Base-by-base conservation (phyloP, 768 basidiomycete species). In the Pisolithus orientalis region DNA sequence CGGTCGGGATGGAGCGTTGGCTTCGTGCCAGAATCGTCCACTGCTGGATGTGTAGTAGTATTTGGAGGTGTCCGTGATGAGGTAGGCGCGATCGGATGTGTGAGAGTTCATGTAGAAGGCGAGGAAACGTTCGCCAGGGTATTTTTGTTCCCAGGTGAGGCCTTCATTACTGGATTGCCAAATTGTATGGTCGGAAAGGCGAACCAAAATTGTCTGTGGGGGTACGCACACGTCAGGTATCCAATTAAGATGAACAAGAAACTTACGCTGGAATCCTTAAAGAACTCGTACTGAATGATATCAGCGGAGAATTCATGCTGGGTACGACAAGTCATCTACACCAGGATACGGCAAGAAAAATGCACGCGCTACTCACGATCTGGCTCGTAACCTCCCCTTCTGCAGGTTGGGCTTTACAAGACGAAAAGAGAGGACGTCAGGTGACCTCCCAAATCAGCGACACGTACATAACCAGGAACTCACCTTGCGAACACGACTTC, bases 81-180 rank as follows among this genome's bases (percentile, higher is more conserved):
- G 83, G 70, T 90, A 98, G 3, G 94, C 95, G 10, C 94, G 87
- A 55, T 90, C 90, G 45, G 76, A 58, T 17, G 80, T 68, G 71
- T 87, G 88, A 31, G 77, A 71, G 73, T 99, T 95, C 72, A 94
- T 89, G 60, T 88, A 88, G 69, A 97, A 87, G 0, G 79, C 83
- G 34, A 96, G 70, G 73, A 97, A 88, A 14, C 75, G 79, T 53
- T 85, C 75, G 1, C 72, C 74, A 0, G 80, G 76, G 62, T 66
- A 71, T 13, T 85, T 75, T 53, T 82, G 84, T 40, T 77, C 76
- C 94, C 95, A 99, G 0, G 84, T 84, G 68, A 91, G 93, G 1
- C 95, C 96, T 68, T 99, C 94, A 64, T 94, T 97, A 60, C 82
- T 83, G 1, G 93, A 96, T 72, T 97, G 94, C 92, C 92, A 98